Base-by-base conservation (phyloP, 768 basidiomycete genomes). In the Lactarius sp. region DNA sequence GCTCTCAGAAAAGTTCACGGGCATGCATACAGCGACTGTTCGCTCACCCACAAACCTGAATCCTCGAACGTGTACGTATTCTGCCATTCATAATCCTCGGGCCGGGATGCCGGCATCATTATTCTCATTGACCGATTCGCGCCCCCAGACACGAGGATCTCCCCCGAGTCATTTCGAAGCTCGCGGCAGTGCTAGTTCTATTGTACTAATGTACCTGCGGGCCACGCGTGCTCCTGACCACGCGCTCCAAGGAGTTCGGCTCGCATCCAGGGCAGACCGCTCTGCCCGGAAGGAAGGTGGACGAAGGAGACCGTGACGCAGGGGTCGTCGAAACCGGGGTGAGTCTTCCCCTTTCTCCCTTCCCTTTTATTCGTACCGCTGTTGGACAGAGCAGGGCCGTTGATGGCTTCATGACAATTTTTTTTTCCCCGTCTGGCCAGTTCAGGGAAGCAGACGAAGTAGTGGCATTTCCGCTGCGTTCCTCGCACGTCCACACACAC, bases 221-320 rank as follows among this genome's bases (percentile, higher is more conserved):
- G n/a, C n/a, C n/a, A n/a, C n/a, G n/a, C n/a, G n/a, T n/a, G n/a
- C n/a, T n/a, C n/a, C n/a, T n/a, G n/a, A n/a, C n/a, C n/a, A n/a
- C n/a, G n/a, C n/a, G n/a, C n/a, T n/a, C n/a, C n/a, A n/a, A n/a
- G n/a, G n/a, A n/a, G n/a, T n/a, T n/a, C n/a, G n/a, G n/a, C n/a
- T n/a, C n/a, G n/a, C n/a, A n/a, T n/a, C n/a, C n/a, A n/a, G n/a
- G n/a, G n/a, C n/a, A n/a, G n/a, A n/a, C n/a, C n/a, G n/a, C n/a
- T n/a, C 73, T 94, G 0, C 92, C 92, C 0, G 92, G 92, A 14
- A 92, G 92, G 3, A 90, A 86, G 69, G 79, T 81, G 42, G 92
- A 94, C 66, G 80, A 81, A 4, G 77, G 72, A 4, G n/a, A n/a
- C n/a, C n/a, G n/a, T n/a, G 94, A 96, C 73, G 67, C 69, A 2